Evolutionary conservation across 495 filamentous ascomycete genomes (phyloP).

Genomic region (Xylaria curta): DNA sequence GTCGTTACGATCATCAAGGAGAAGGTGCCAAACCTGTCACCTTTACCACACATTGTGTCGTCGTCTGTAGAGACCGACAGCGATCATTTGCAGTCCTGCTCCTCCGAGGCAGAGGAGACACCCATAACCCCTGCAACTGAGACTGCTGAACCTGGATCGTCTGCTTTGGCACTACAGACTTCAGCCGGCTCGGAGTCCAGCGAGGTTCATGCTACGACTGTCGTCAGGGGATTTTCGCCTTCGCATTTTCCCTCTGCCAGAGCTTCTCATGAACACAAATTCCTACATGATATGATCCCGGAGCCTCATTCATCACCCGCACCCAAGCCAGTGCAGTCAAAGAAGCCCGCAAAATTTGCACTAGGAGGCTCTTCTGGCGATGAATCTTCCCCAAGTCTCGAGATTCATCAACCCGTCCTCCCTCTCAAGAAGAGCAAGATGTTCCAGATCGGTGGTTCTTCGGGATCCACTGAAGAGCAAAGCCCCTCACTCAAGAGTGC

Average conservation of each 20-base stretch:
- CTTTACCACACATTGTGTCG: constrained; percentile 59
- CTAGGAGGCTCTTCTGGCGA: constrained; percentile 60
- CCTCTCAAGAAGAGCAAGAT: constrained; percentile 68
- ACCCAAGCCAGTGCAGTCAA: constrained; percentile 54
- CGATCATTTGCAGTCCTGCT: constrained; percentile 34
- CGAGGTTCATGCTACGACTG: constrained; percentile 58
- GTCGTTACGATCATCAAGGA: constrained; percentile 83
- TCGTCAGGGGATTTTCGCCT: constrained; percentile 88
- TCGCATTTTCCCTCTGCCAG: constrained; percentile 71
- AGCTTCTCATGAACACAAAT: constrained; percentile 38
- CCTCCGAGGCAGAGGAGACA: constrained; percentile 40
- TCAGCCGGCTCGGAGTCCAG: constrained; percentile 17
- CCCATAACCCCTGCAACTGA: constrained; percentile 29
- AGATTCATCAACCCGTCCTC: constrained; percentile 56
- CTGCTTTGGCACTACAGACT: constrained; percentile 11
- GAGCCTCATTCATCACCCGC: constrained; percentile 53
- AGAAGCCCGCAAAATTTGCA: constrained; percentile 60
- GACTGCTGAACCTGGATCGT: constrained; percentile 9
- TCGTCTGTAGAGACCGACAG: constrained; percentile 33
- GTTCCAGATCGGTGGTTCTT: constrained; percentile 84
- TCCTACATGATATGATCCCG: constrained; percentile 45
- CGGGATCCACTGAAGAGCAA: constrained; percentile 68
- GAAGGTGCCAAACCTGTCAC: constrained; percentile 68
- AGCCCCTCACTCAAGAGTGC: constrained; percentile 79
- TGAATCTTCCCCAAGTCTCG: constrained; percentile 54